Conservation (phyloP, 2,329 filamentous ascomycete species). For the Penicillium glabrum region DNA sequence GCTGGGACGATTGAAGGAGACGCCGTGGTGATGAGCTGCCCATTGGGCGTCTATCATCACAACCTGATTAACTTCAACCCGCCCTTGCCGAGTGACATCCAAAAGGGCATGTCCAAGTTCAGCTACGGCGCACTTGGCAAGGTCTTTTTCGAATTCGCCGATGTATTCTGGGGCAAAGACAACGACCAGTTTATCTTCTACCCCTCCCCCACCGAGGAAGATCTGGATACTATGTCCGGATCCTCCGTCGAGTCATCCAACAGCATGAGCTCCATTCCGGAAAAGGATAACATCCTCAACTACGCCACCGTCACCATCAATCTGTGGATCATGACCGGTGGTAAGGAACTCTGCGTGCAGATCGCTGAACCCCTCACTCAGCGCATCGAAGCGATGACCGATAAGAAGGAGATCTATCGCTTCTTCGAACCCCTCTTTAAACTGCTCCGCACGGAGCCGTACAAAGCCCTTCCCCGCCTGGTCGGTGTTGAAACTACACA, state of each 20-base stretch:
- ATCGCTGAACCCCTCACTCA: slow-evolving; percentile 48
- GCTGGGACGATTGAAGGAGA: slow-evolving; percentile 33
- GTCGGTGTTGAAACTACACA: slow-evolving; percentile 45
- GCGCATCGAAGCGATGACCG: slow-evolving; percentile 45
- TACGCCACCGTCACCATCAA: slow-evolving; percentile 47
- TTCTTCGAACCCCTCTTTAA: slow-evolving; percentile 49
- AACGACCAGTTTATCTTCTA: slow-evolving; percentile 49
- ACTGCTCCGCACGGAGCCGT: slow-evolving; percentile 45
- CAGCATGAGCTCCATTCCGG: slow-evolving; percentile 11
- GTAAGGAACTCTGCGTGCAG: slow-evolving; percentile 45
- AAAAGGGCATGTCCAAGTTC: slow-evolving; percentile 37
- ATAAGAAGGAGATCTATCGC: slow-evolving; percentile 36
- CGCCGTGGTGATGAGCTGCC: slow-evolving; percentile 42
- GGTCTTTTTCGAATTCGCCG: slow-evolving; percentile 45
- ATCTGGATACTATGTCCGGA: slow-evolving; percentile 26
- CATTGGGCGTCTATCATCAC: slow-evolving; percentile 41
- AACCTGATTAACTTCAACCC: slow-evolving; percentile 43
- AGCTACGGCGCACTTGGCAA: slow-evolving; percentile 47
- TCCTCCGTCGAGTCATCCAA: slow-evolving; percentile 19
- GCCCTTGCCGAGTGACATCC: slow-evolving; percentile 36
- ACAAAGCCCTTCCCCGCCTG: slow-evolving; percentile 43
- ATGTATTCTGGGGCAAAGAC: slow-evolving; percentile 48
- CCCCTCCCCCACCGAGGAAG: slow-evolving; percentile 36
- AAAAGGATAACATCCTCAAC: slow-evolving; percentile 39
- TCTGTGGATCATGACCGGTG: slow-evolving; percentile 46